Evolutionary conservation across 2,329 filamentous ascomycete genomes (phyloP), one percentile per base, ranked within the genome.

Genomic region (Monilinia fructicola): DNA sequence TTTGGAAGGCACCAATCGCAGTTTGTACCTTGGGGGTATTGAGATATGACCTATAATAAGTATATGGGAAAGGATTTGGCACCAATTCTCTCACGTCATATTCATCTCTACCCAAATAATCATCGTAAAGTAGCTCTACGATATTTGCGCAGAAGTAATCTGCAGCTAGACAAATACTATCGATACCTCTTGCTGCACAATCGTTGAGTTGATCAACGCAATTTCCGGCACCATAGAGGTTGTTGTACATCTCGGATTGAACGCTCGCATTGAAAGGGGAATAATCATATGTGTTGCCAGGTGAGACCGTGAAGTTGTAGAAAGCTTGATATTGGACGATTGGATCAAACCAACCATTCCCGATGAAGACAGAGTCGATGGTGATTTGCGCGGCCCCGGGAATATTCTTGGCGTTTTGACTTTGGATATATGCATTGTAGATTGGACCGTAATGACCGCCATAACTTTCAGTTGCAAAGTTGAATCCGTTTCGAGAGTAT

Each of bases 1-100:
- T 90, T 65, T 81, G 81, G 71, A 77, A 84, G 0, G 84, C 86
- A 12, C 86, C 86, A 65, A 89, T 82, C 0, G 85, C 85, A n/a
- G 77, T 72, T 70, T 85, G 84, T 1, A 87, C 81, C 14, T 78
- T 73, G 0, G 81, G 77, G 2, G 78, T 80, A 75, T 89, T 88
- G 42, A 89, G 79, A 73, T 87, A 89, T n/a, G 81, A 77, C 16
- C 77, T 74, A 70, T 82, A 88, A 75, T 83, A 85, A 0, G 73
- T 71, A 69, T 84, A 82, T 0, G 86, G 86, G 73, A 88, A 88
- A 0, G 84, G 84, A 72, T 87, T 83, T 0, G 83, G 82, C 0
- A 69, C 72, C 7, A 86, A 76, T 68, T 87, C 82, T 46, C 85
- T 81, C 71, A 87, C 81, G 70, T 89, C 86, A 74, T 87, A 87